Percentiles rank a stretch among this genome's conserved stretches.
phyloP scores from a whole-genome alignment of 176 grass and related monocot species.

The Bonia amplexicaulis region DNA sequence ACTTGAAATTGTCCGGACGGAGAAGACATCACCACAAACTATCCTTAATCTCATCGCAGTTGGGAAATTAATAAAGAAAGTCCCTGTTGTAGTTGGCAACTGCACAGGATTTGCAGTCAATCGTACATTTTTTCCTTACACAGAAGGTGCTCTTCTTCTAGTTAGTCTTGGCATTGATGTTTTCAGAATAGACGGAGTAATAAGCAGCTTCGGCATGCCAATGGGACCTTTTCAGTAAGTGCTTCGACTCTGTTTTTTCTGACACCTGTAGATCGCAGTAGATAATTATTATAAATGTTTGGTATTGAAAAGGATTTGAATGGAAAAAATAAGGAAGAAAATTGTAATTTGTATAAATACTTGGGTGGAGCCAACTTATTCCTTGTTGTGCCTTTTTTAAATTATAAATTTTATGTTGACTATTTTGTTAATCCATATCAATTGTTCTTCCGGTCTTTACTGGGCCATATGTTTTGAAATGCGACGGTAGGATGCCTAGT shows the following conservation, averaged over 20 bases:
- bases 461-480: no score
- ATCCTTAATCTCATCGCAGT: conserved; percentile 87
- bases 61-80: conserved; percentile 94
- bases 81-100: conserved; percentile 93
- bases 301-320: no score
- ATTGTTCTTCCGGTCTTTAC: no score
- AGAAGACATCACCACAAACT: conserved; percentile 92
- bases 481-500: no score
- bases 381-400: no score
- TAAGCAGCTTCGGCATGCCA: conserved; percentile 94
- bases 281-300: no score
- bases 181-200: conserved; percentile 76
- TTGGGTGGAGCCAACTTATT: no score
- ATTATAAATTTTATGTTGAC: no score
- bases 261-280: no score
- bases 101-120: conserved; percentile 97
- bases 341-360: no score
- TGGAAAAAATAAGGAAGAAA: no score
- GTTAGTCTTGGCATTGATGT: conserved; percentile 79
- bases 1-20: conserved; percentile 93
- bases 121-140: conserved; percentile 95
- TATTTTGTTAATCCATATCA: no score
- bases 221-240: conserved; percentile 99
- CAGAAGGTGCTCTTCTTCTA: conserved; percentile 66
- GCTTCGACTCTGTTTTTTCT: conserved; percentile 1